Evolutionary conservation across 2,329 filamentous ascomycete species (phyloP).

Genomic region (Eurotiales sp.): DNA sequence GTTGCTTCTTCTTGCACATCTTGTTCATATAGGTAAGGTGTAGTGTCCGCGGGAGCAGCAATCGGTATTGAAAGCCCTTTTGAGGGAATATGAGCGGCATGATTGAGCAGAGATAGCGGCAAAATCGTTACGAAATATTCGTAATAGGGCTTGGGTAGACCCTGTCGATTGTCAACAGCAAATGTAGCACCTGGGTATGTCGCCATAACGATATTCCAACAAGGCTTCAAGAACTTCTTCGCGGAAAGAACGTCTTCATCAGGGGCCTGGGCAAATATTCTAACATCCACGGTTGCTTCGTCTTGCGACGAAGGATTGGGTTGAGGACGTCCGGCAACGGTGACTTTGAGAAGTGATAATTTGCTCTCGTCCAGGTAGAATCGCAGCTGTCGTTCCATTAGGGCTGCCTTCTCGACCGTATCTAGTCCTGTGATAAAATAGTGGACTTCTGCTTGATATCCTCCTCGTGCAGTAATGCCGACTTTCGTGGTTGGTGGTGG

Average conservation of each 20-base stretch:
- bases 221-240: slow-evolving; percentile 21
- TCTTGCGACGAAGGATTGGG: too few relatives aligned
- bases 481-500: too few relatives aligned
- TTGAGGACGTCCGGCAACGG: too few relatives aligned
- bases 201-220: slow-evolving; percentile 24
- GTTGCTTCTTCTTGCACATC: background rate
- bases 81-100: slow-evolving; percentile 26
- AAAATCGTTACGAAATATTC: slow-evolving; percentile 28
- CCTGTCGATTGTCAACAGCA: slow-evolving; percentile 5
- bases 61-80: slow-evolving; percentile 18
- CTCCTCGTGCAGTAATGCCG: too few relatives aligned
- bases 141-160: slow-evolving; percentile 17
- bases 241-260: slow-evolving; percentile 23
- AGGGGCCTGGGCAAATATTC: slow-evolving; percentile 40
- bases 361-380: too few relatives aligned
- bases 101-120: slow-evolving; percentile 23
- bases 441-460: too few relatives aligned
- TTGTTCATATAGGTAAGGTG: background rate
- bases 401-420: too few relatives aligned
- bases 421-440: too few relatives aligned
- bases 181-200: slow-evolving; percentile 24
- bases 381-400: too few relatives aligned
- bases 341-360: too few relatives aligned
- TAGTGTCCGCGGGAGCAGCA: background rate
- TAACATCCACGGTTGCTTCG: slow-evolving; percentile 21